Base-by-base conservation (phyloP, 768 basidiomycete genomes). In the Thelephora aurantiotincta region DNA sequence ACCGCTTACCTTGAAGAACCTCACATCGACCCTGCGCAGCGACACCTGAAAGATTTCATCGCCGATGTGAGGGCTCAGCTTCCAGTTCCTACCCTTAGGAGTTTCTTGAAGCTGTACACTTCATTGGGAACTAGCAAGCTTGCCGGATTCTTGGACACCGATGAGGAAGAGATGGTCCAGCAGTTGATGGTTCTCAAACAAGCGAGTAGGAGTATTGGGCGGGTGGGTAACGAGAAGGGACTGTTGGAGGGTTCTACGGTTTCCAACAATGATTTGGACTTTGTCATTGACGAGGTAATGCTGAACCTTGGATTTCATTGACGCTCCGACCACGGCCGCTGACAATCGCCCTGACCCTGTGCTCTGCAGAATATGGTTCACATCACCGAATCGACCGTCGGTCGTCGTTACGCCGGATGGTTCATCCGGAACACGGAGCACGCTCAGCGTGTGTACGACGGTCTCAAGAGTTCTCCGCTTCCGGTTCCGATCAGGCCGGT, bases 101-200 rank as follows among this genome's bases (percentile, higher is more conserved):
- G 86, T 61, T 82, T 98, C 74, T 66, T 99, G 55, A 93, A 96
- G 64, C 70, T 99, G 53, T 99, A 99, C 68, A 92, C 92, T 5
- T 88, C 84, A 44, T 77, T 99, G 46, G 92, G 89, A 51, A 81
- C 92, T 12, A 77, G 77, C 59, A 97, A 97, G 66, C 75, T 99
- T 22, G 83, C 93, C 0, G 81, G 80, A 55, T 96, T 98, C 75
- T 68, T 94, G 41, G 89, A 91, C 51, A 78, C 77, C 38, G 86
- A 87, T 53, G 94, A 97, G 65, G 94, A 98, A 60, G 85, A 87
- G 63, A 82, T 97, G 58, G 72, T 99, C 50, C 86, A 93, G 65
- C 87, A 94, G 73, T 77, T 98, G 73, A 96, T 98, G 91, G 81
- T 90, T 38, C 76, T 96, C 66, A 98, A 99, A 70, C 81, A 85